Evolutionary conservation across 768 basidiomycete genomes (phyloP).

Genomic region (Trametes cingulata): DNA sequence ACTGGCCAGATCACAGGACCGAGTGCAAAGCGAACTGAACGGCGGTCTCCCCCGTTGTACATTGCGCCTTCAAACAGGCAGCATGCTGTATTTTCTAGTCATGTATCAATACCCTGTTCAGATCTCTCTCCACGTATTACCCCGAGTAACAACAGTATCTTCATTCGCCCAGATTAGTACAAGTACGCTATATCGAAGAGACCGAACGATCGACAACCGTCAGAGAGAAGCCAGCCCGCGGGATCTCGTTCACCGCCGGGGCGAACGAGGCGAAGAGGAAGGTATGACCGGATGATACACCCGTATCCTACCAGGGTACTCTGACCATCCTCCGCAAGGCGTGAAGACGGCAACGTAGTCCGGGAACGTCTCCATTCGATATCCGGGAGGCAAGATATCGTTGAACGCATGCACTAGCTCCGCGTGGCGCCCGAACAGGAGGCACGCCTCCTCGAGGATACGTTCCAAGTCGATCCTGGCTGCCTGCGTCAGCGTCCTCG

Average conservation of each 20-base stretch:
- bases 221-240: too few relatives aligned
- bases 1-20: slow-evolving; percentile 38
- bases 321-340: not conserved
- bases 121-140: too few relatives aligned
- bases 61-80: not conserved
- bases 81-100: not conserved
- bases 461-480: not conserved
- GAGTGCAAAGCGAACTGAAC: slow-evolving; percentile 27
- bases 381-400: slow-evolving; percentile 4
- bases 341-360: slow-evolving; percentile 7
- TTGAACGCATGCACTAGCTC: slow-evolving; percentile 8
- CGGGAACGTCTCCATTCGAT: slow-evolving; percentile 2
- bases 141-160: too few relatives aligned
- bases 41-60: not conserved
- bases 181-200: too few relatives aligned
- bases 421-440: slow-evolving; percentile 1
- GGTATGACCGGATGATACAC: not conserved
- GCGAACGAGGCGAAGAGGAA: not conserved
- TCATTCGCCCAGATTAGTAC: too few relatives aligned
- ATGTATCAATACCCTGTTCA: not conserved
- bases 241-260: not conserved
- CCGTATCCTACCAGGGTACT: not conserved
- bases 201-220: too few relatives aligned
- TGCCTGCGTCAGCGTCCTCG: not conserved
- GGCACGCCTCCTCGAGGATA: slow-evolving; percentile 1